Percentiles rank a stretch among this genome's conserved stretches.
phyloP scores from a whole-genome alignment of 2,329 filamentous ascomycete genomes.

The Tympanopsis confertula region DNA sequence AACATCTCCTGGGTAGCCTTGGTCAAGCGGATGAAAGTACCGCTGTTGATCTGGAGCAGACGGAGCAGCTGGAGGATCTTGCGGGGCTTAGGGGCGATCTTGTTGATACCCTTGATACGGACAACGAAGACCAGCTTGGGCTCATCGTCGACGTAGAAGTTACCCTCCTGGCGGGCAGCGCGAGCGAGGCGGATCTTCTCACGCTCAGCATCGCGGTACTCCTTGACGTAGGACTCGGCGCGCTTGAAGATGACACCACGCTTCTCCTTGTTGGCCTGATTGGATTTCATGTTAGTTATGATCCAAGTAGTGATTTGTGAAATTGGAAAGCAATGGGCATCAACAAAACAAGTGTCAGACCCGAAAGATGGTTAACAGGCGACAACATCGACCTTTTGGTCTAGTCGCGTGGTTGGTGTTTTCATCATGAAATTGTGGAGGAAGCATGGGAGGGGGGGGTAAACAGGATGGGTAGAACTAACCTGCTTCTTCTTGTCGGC shows the following conservation, averaged over 20 bases:
- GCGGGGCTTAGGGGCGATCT: constrained; percentile 99
- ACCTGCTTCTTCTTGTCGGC: constrained; percentile 85
- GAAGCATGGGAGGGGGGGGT: constrained; percentile 8
- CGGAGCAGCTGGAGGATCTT: constrained; percentile 99
- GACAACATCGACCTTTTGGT: constrained; percentile 83
- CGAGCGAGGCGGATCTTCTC: constrained; percentile 94
- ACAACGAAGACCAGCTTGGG: constrained; percentile 94
- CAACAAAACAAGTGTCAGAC: constrained; percentile 52
- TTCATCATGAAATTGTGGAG: constrained; percentile 70
- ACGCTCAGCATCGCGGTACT: constrained; percentile 96
- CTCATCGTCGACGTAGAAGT: constrained; percentile 89
- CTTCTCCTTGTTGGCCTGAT: constrained; percentile 95
- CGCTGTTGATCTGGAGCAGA: constrained; percentile 99
- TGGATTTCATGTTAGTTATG: constrained; percentile 21
- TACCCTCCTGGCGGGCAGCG: constrained; percentile 80
- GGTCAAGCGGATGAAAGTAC: constrained; percentile 93
- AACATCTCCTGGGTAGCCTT: constrained; percentile 97
- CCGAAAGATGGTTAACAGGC: constrained; percentile 99
- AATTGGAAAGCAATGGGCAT: constrained; percentile 6
- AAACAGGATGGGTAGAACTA: constrained; percentile 27
- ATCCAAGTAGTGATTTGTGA: constrained; percentile 5
- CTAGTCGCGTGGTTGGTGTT: constrained; percentile 72
- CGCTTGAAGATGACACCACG: constrained; percentile 98
- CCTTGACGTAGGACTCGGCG: constrained; percentile 98
- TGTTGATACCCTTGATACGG: constrained; percentile 99